Percentiles rank a stretch among this genome's conserved stretches.
These are phyloP conservation scores for Omphalotus guepiniiformis DNA, from an alignment of 768 basidiomycete species.

Conservation along the genomic window DNA sequence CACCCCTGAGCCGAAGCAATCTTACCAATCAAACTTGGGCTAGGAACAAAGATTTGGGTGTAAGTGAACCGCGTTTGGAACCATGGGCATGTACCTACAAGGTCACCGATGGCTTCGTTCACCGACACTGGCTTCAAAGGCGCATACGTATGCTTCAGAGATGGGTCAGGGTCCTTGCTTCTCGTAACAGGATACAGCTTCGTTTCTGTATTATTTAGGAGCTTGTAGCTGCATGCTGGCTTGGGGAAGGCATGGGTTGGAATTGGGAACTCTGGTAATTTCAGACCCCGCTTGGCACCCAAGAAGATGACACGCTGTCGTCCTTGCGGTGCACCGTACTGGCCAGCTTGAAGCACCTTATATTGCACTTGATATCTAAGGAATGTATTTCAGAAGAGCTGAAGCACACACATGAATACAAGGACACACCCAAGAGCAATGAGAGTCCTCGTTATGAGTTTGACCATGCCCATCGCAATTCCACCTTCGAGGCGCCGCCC, in stretches of 20 bases:
- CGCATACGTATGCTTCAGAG: slow-evolving; percentile 46
- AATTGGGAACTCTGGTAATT: slow-evolving; percentile 58
- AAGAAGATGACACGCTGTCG: slow-evolving; percentile 66
- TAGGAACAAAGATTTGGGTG: slow-evolving; percentile 21
- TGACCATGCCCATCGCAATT: slow-evolving; percentile 56
- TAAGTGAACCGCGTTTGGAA: background rate
- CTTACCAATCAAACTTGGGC: slow-evolving; percentile 71
- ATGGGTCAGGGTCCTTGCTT: slow-evolving; percentile 29
- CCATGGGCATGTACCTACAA: slow-evolving; percentile 37
- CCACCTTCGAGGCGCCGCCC: slow-evolving; percentile 28
- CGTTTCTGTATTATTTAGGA: slow-evolving; percentile 38
- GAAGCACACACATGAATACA: background rate
- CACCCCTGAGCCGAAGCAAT: slow-evolving; percentile 2
- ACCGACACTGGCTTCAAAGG: slow-evolving; percentile 58
- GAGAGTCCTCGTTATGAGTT: slow-evolving; percentile 58
- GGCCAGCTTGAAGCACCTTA: slow-evolving; percentile 63
- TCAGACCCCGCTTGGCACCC: slow-evolving; percentile 54
- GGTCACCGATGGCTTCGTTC: slow-evolving; percentile 61
- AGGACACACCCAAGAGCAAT: slow-evolving; percentile 57
- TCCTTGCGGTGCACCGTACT: slow-evolving; percentile 70
- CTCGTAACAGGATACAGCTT: slow-evolving; percentile 39
- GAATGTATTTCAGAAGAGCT: slow-evolving; percentile 2
- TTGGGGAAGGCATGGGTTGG: slow-evolving; percentile 54
- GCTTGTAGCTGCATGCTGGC: slow-evolving; percentile 28
- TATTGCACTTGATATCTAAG: slow-evolving; percentile 64